Evolutionary conservation across 208 protist species (phyloP).

Genomic region (Wallacemonas rigidus): DNA sequence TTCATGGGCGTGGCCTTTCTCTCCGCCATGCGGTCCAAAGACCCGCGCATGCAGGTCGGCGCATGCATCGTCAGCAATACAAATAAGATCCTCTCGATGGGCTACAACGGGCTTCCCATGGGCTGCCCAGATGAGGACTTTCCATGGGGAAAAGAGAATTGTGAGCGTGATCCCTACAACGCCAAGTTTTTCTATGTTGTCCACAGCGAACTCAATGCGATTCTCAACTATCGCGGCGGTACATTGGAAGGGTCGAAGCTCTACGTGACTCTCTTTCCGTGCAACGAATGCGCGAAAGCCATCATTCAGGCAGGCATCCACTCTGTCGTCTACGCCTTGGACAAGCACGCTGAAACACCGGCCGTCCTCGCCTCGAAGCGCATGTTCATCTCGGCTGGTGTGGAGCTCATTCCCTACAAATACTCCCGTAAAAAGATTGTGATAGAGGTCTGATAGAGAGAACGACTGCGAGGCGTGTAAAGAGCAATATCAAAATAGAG

Average conservation of each 20-base stretch:
- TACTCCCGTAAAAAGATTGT: background rate
- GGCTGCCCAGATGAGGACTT: constrained; percentile 60
- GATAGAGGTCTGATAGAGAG: background rate
- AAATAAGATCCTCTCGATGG: constrained; percentile 72
- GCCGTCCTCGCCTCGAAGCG: constrained; percentile 28
- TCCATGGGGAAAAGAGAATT: constrained; percentile 40
- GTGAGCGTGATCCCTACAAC: background rate
- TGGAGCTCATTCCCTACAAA: constrained; percentile 14
- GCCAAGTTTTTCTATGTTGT: constrained; percentile 67
- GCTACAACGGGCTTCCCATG: constrained; percentile 74
- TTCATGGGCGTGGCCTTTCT: constrained; percentile 61
- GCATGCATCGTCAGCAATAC: constrained; percentile 67
- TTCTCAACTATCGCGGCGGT: constrained; percentile 59
- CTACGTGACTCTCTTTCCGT: constrained; percentile 69
- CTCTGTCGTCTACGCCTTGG: constrained; percentile 48
- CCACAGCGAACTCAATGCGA: constrained; percentile 73
- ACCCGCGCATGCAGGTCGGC: constrained; percentile 62
- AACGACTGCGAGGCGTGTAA: background rate
- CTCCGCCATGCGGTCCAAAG: constrained; percentile 58
- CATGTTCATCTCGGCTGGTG: constrained; percentile 34
- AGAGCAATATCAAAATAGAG: background rate
- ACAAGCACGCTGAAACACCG: constrained; percentile 46
- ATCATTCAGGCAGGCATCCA: constrained; percentile 70
- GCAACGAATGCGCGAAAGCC: constrained; percentile 77
- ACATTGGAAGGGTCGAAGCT: constrained; percentile 26